These are phyloP conservation scores for Lumnitzera racemosa DNA, from an alignment of 345 rosid genomes.

Conservation along the genomic window DNA sequence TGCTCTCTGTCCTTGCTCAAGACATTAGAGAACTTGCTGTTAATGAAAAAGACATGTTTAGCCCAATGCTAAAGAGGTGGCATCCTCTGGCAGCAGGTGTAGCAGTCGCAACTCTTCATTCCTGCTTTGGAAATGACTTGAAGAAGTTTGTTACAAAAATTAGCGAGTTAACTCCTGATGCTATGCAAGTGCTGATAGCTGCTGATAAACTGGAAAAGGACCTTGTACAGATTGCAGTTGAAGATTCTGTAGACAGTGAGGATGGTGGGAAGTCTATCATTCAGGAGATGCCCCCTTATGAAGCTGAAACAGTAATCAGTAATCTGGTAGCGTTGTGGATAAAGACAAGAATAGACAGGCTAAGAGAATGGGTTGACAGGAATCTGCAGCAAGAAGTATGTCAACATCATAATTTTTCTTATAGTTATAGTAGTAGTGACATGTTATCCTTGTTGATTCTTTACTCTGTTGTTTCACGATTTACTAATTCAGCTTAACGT, in stretches of 20 bases:
- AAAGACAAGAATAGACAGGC: slow-evolving; percentile 62
- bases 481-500: no score
- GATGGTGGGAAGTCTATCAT: slow-evolving; percentile 98
- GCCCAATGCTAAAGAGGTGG: slow-evolving; percentile 92
- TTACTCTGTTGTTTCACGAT: neutral
- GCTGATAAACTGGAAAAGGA: slow-evolving; percentile 95
- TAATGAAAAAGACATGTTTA: slow-evolving; percentile 72
- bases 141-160: slow-evolving; percentile 64
- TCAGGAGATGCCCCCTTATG: slow-evolving; percentile 96
- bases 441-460: neutral
- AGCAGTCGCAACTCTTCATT: slow-evolving; percentile 94
- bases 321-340: slow-evolving; percentile 81
- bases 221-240: slow-evolving; percentile 96
- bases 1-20: slow-evolving; percentile 77
- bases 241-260: slow-evolving; percentile 90
- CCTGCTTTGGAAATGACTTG: slow-evolving; percentile 69
- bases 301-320: slow-evolving; percentile 73
- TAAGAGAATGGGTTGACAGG: slow-evolving; percentile 82
- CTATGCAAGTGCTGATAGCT: slow-evolving; percentile 80
- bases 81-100: slow-evolving; percentile 90
- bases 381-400: slow-evolving; percentile 85
- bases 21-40: slow-evolving; percentile 71
- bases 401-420: neutral
- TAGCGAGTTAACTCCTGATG: slow-evolving; percentile 82
- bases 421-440: no score